These are phyloP conservation scores for Geranium incanum DNA, from an alignment of 441 rosid genomes.

Conservation along the genomic window DNA sequence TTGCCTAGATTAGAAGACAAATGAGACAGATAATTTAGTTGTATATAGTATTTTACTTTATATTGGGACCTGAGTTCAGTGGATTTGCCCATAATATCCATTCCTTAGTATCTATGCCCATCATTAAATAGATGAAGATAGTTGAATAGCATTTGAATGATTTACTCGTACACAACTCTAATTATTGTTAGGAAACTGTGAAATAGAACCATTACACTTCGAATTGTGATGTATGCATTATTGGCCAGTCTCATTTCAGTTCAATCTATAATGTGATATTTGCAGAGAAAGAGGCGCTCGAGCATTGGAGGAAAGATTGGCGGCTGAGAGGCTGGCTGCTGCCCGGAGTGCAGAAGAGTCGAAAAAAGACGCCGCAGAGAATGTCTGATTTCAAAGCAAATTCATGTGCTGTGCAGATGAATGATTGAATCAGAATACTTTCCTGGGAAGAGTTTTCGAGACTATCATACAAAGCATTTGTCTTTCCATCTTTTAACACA, in stretches of 20 bases:
- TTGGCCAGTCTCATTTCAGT: background rate
- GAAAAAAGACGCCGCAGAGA: slow-evolving; percentile 48
- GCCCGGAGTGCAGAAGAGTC: slow-evolving; percentile 43
- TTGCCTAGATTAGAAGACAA: too few species aligned
- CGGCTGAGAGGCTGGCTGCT: slow-evolving; percentile 63
- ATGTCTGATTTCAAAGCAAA: slow-evolving; percentile 33
- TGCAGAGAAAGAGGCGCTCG: slow-evolving; percentile 98
- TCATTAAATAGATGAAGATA: background rate
- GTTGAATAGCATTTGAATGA: background rate
- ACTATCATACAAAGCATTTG: too few species aligned
- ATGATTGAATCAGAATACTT: too few species aligned
- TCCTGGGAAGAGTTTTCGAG: too few species aligned
- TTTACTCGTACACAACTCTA: too few species aligned
- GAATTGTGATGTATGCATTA: background rate
- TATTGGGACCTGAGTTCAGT: too few species aligned
- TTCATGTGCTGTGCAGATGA: background rate
- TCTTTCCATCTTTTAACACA: too few species aligned
- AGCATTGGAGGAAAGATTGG: slow-evolving; percentile 91
- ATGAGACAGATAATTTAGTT: too few species aligned
- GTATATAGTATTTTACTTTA: too few species aligned
- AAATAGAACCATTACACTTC: background rate
- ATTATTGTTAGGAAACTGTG: too few species aligned
- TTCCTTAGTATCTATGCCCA: background rate
- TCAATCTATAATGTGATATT: background rate
- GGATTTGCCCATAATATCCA: too few species aligned